Percentiles rank a stretch among this genome's conserved stretches.
These are phyloP conservation scores for Leccinum cinnamomeum DNA, from an alignment of 1,284 basidiomycete genomes.

Conservation along the genomic window DNA sequence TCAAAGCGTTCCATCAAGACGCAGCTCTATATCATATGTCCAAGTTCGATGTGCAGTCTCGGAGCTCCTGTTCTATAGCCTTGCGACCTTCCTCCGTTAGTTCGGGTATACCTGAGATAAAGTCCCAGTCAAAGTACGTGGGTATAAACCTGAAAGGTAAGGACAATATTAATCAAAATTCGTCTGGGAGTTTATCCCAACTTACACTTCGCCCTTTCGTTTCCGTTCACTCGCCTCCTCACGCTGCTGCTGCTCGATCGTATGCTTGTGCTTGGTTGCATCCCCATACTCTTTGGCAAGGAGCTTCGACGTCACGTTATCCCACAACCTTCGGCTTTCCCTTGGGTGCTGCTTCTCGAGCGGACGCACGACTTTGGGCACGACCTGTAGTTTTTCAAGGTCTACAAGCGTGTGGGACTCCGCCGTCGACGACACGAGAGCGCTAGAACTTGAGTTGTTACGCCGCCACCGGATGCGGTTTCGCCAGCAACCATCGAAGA, in stretches of 20 bases:
- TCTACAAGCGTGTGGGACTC: slow-evolving; percentile 79
- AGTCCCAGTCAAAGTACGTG: slow-evolving; percentile 74
- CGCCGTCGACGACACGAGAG: slow-evolving; percentile 40
- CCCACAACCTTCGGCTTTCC: slow-evolving; percentile 91
- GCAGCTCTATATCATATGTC: slow-evolving; percentile 20
- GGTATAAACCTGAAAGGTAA: slow-evolving; percentile 69
- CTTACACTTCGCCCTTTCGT: slow-evolving; percentile 73
- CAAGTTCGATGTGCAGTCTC: slow-evolving; percentile 18
- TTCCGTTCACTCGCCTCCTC: slow-evolving; percentile 85
- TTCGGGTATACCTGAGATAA: slow-evolving; percentile 69
- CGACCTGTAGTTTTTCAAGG: slow-evolving; percentile 68
- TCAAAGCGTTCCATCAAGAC: not conserved
- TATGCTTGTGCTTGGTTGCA: slow-evolving; percentile 85
- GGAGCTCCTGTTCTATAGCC: slow-evolving; percentile 71
- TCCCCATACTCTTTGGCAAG: slow-evolving; percentile 86
- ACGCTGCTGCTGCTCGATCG: slow-evolving; percentile 88
- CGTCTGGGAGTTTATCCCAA: slow-evolving; percentile 26
- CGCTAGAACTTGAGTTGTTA: slow-evolving; percentile 47
- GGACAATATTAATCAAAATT: not conserved
- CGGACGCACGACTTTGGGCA: slow-evolving; percentile 85
- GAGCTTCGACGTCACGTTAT: slow-evolving; percentile 76
- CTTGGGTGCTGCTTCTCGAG: slow-evolving; percentile 74
- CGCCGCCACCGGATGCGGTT: slow-evolving; percentile 80
- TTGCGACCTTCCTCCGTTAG: slow-evolving; percentile 71
- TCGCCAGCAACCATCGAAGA: slow-evolving; percentile 89